Evolutionary conservation across 108 stramenopile genomes (phyloP), one percentile per base, ranked within the genome.

Genomic region (Asterionellopsis glacialis): DNA sequence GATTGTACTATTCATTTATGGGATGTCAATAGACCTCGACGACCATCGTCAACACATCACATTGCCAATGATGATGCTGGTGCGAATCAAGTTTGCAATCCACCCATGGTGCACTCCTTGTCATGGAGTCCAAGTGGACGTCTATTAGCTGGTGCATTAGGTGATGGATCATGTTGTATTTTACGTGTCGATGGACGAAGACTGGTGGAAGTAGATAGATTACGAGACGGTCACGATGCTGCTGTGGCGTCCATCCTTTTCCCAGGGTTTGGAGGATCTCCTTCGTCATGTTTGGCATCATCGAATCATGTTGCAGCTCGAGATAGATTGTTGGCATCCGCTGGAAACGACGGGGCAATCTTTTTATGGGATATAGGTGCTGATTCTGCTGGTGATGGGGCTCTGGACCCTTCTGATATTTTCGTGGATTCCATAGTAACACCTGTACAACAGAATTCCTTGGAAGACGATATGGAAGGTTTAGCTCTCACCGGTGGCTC

Each of bases 71-170:
- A 69, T 13, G 48, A 55, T 22, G 70, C 62, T 14, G 64, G 55
- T 54, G 40, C 64, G 24, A 74, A 61, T 54, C 87, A 89, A 64
- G 56, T 89, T 6, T 90, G 86, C 78, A 93, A 93, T 77, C 91
- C 91, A 42, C 91, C 91, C 45, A 80, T 84, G 61, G 81, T 93
- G 1, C 74, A 93, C 69, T 78, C 55, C 11, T 51, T 93, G 41
- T 65, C 74, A n/a, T 93, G 87, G 87, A 84, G 82, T 73, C 72
- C 69, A 15, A 76, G 69, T n/a, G 84, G 86, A 11, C 51, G 59
- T 0, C 55, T 78, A 0, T 64, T 93, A 39, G 82, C 79, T 23
- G 88, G 83, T 21, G 91, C 83, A 11, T 50, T 84, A 23, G 91
- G 91, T 13, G 87, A 93, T 69, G 91, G 91, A 48, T 69, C 63